Evolutionary conservation across 305 asterid species (phyloP), one percentile per base, ranked within the genome.

Genomic region (Euphrasia arctica): DNA sequence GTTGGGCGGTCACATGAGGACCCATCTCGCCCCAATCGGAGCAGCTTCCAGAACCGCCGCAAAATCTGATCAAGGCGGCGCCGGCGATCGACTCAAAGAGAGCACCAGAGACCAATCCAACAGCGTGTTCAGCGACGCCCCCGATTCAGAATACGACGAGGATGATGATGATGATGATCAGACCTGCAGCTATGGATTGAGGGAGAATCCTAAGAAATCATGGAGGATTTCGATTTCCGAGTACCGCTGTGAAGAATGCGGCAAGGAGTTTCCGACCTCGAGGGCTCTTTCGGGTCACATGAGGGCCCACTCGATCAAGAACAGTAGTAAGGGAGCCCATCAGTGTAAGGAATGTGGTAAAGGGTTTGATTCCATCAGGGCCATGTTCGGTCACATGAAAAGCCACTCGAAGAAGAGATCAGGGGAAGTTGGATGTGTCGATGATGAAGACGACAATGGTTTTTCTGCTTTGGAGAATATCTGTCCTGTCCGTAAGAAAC

Each of bases 1-100:
- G 45, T 65, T 92, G 75, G 97, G 98, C 9, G 97, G 98, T 22
- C 98, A 92, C 75, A 85, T 87, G 98, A 79, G 97, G 80, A 49
- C 76, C 59, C 98, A 92, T 71, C 66, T 82, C 14, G 79, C 86
- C 27, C 58, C 68, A 62, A 82, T 85, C 68, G 55, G 10, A 1
- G 43, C 89, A 18, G 43, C 89, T 68, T 80, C 87, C 5, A 89
- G 70, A 62, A 77, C 71, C 12, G 79, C 77, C n/a, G 75, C 69
- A 31, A 39, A 39, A 70, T 67, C 70, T 18, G 77, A 62, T 68
- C 56, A 15, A 51, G 72, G 64, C 9, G 43, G 2, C 43, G 43
- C 9, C 43, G 11, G 11, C 9, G 7, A 39, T 39, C 43, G 2
- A 8, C 43, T 7, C 43, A 1, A 31, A 31, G 34, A 18, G 0